phyloP scores from a whole-genome alignment of 495 filamentous ascomycete species.

The Neurospora tetraspora region DNA sequence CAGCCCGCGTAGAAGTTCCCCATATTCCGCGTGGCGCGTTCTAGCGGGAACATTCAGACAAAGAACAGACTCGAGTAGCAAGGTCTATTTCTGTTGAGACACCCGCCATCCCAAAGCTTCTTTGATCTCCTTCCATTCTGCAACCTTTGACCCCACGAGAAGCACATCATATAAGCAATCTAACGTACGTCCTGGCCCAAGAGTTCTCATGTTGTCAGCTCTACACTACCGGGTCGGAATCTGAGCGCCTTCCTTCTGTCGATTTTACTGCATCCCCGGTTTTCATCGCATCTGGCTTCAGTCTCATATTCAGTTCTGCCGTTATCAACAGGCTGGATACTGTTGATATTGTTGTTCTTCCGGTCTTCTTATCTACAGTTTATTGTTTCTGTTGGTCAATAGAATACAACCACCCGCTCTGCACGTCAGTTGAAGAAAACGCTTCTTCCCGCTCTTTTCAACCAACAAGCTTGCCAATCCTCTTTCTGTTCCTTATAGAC shows the following conservation, averaged over 20 bases:
- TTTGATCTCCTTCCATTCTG: background rate
- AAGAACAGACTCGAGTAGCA: background rate
- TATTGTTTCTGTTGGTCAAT: background rate
- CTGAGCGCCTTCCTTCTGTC: background rate
- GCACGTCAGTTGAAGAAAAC: background rate
- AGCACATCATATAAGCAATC: background rate
- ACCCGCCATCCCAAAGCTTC: background rate
- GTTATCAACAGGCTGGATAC: background rate
- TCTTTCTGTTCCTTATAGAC: background rate
- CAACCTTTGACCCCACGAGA: background rate
- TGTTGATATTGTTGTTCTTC: background rate
- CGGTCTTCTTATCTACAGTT: background rate
- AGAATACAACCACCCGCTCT: background rate
- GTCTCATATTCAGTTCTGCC: background rate
- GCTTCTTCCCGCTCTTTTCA: background rate
- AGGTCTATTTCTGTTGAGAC: background rate
- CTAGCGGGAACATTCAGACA: background rate
- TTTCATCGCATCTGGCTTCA: background rate
- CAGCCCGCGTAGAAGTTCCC: background rate
- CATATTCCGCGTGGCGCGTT: background rate
- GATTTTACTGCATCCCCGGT: background rate
- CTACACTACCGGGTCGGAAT: background rate
- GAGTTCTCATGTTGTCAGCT: background rate
- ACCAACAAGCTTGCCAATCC: background rate
- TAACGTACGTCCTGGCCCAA: background rate